Percentiles rank a stretch among this genome's conserved stretches.
These are phyloP conservation scores for Botrytis fabae DNA, from an alignment of 2,329 filamentous ascomycete genomes.

Conservation along the genomic window DNA sequence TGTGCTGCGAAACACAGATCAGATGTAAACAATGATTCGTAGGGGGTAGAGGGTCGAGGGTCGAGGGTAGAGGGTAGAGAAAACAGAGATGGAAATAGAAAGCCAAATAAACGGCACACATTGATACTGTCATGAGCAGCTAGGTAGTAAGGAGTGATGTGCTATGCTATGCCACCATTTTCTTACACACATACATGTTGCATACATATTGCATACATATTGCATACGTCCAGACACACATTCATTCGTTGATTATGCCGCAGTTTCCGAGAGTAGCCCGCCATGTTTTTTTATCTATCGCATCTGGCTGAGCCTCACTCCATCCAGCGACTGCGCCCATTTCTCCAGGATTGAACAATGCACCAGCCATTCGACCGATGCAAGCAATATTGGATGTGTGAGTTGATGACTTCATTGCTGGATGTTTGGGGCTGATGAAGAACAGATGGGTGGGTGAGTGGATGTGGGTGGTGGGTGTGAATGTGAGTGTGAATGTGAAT, in stretches of 20 bases:
- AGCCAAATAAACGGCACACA: neutral
- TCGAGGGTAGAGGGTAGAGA: no score
- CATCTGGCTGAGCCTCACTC: conserved; percentile 19
- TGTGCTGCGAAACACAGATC: neutral
- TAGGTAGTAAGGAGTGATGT: neutral
- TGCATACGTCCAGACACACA: neutral
- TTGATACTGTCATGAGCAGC: neutral
- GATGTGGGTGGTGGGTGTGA: neutral
- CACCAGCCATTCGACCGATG: neutral
- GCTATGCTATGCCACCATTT: neutral
- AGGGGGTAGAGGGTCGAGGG: neutral
- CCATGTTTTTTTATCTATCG: neutral
- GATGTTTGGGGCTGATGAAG: conserved; percentile 5
- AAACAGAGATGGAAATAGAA: neutral
- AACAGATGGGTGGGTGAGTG: neutral
- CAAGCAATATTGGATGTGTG: no score
- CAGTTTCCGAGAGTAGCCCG: neutral
- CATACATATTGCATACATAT: no score
- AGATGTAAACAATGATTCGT: neutral
- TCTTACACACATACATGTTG: neutral
- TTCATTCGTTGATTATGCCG: conserved; percentile 4
- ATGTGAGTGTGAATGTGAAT: neutral
- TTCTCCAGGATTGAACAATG: neutral
- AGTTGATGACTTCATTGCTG: conserved; percentile 13
- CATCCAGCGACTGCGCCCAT: conserved; percentile 6